phyloP scores from a whole-genome alignment of 2,329 filamentous ascomycete genomes.

The Chaetomiaceae sp. region DNA sequence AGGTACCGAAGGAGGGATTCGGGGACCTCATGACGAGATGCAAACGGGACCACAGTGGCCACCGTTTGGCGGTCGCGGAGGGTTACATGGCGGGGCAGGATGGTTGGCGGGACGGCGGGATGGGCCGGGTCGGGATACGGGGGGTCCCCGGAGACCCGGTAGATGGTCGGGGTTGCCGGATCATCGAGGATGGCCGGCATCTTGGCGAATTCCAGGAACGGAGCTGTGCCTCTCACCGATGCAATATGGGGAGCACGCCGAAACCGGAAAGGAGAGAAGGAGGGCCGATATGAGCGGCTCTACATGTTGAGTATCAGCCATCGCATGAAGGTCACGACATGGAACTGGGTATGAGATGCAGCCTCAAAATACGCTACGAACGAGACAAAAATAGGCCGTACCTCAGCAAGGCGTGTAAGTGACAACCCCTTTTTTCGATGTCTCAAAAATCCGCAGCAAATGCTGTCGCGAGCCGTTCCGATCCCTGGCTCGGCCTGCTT shows the following conservation, averaged over 20 bases:
- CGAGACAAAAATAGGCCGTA: neutral
- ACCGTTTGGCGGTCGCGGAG: slow-evolving; percentile 79
- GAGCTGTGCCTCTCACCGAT: neutral
- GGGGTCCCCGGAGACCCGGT: slow-evolving; percentile 61
- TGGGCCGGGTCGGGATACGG: slow-evolving; percentile 61
- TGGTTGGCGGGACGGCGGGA: slow-evolving; percentile 62
- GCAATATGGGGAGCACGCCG: neutral
- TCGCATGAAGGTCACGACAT: neutral
- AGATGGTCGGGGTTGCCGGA: slow-evolving; percentile 64
- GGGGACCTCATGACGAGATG: slow-evolving; percentile 72
- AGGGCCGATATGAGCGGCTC: neutral
- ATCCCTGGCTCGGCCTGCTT: neutral
- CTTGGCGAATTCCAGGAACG: neutral
- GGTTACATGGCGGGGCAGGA: slow-evolving; percentile 71
- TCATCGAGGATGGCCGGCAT: slow-evolving; percentile 77
- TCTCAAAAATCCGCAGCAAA: neutral
- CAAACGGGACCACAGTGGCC: slow-evolving; percentile 79
- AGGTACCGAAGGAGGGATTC: slow-evolving; percentile 70
- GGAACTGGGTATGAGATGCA: neutral
- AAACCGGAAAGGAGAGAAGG: neutral
- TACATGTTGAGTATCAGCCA: neutral
- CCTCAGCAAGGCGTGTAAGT: neutral
- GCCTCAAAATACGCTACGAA: neutral
- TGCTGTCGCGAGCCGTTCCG: neutral
- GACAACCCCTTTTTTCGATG: neutral